Base-by-base conservation (phyloP, 2,329 filamentous ascomycete species). In the Camillea tinctor region DNA sequence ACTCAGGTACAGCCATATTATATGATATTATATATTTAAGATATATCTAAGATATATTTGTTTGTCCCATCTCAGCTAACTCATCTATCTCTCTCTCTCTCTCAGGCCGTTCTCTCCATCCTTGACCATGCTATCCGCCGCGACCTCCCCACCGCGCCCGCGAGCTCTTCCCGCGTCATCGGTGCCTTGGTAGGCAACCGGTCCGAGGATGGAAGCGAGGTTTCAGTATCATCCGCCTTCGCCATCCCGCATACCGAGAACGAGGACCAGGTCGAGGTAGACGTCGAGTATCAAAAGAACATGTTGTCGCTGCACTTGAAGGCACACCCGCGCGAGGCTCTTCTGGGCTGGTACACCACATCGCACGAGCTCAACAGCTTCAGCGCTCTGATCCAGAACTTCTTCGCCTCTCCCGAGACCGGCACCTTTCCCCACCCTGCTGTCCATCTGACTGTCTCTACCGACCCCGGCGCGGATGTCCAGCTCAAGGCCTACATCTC, bases 281-380 rank as follows among this genome's bases (percentile, higher is more conserved):
- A 99, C 76, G 96, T 99, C 85, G 95, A 99, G 80, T 99, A 98
- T 80, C 95, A 99, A 81, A 98, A 98, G 86, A 93, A 94, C 78
- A 99, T 99, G 95, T 88, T 98, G 60, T 90, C 91, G 61, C 83
- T 99, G 70, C 94, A 97, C 76, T 88, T 98, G 69, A 94, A 94
- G 80, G 94, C 93, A 60, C 91, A 93, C 77, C 95, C 95, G 55
- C 92, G 93, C 78, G 95, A 99, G 79, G 88, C 93, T 57, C 86
- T 99, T 60, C 90, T 99, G 64, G 95, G 95, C 73, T 99, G 95
- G 95, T 99, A 99, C 81, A 96, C 95, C 65, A 99, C 95, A 54
- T 93, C 91, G 73, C 89, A 92, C 76, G 94, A 98, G 80, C 87
- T 99, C 74, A 98, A 99, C 87, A 96, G 90, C 76, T 99, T 99